Conservation (phyloP, 495 filamentous ascomycete species). For the Aspergillus cavernicola region DNA sequence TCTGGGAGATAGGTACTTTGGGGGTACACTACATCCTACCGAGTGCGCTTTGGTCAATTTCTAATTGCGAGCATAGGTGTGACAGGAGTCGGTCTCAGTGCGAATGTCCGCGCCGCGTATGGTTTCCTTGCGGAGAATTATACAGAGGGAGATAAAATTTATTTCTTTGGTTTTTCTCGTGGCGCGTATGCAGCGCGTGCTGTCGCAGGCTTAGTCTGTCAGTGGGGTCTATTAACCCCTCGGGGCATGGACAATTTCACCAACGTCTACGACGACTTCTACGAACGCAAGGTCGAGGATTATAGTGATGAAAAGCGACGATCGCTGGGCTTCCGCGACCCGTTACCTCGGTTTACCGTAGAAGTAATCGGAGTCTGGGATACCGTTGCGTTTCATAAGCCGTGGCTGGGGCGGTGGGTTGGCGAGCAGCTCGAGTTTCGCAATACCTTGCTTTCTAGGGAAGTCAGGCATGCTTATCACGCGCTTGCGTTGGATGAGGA, state of each 20-base stretch:
- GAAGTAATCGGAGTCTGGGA: conserved; percentile 57
- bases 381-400: conserved; percentile 50
- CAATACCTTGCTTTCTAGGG: conserved; percentile 27
- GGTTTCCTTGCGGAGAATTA: conserved; percentile 50
- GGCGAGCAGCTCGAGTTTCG: conserved; percentile 27
- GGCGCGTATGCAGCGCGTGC: conserved; percentile 57
- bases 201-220: conserved; percentile 51
- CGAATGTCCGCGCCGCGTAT: conserved; percentile 50
- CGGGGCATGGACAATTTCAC: conserved; percentile 41
- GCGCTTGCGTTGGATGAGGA: conserved; percentile 57
- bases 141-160: conserved; percentile 51
- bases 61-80: conserved; percentile 15
- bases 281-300: conserved; percentile 27
- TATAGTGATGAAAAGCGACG: conserved; percentile 23
- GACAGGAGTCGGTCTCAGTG: conserved; percentile 35
- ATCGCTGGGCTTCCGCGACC: conserved; percentile 15
- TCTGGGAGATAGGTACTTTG: conserved; percentile 20
- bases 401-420: conserved; percentile 19
- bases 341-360: conserved; percentile 30
- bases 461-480: conserved; percentile 57
- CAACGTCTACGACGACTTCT: conserved; percentile 46
- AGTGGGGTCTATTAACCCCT: conserved; percentile 45
- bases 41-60: neutral
- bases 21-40: conserved; percentile 7
- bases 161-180: conserved; percentile 58